A percentile compares a stretch with the other conserved stretches of the same genome.
phyloP scores from a whole-genome alignment of 202 grass and related monocot species.

The Panicum virgatum region DNA sequence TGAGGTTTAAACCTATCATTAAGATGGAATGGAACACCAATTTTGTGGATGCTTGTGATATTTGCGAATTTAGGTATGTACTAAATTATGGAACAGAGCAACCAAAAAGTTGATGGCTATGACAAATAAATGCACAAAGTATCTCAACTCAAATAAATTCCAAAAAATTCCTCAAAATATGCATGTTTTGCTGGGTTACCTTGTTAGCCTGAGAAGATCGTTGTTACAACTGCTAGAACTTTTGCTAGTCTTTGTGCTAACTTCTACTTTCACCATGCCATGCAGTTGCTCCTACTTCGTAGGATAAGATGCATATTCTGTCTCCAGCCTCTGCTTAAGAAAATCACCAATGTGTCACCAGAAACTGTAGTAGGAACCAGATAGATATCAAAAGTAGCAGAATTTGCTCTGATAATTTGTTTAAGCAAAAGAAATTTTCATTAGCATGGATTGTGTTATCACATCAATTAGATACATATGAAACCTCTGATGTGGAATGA shows the following conservation, averaged over 20 bases:
- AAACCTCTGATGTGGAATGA: neutral
- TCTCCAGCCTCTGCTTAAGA: constrained; percentile 64
- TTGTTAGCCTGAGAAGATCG: too few species aligned
- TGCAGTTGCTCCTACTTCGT: constrained; percentile 69
- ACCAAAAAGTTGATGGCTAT: constrained; percentile 88
- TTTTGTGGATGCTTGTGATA: too few species aligned
- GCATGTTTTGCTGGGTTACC: too few species aligned
- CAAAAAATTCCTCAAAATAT: too few species aligned
- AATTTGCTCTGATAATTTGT: neutral
- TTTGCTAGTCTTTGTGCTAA: too few species aligned
- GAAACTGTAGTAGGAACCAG: neutral
- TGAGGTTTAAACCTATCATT: too few species aligned
- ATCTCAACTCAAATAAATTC: too few species aligned
- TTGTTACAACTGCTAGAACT: too few species aligned
- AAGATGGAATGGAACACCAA: too few species aligned
- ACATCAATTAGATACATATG: neutral
- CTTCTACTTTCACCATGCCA: too few species aligned
- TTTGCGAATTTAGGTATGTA: constrained; percentile 69
- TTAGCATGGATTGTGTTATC: neutral
- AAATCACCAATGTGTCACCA: neutral
- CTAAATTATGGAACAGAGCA: constrained; percentile 71
- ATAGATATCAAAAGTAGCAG: neutral
- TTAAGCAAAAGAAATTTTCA: neutral
- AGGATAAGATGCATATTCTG: constrained; percentile 66
- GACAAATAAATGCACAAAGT: constrained; percentile 21